phyloP scores from a whole-genome alignment of 768 basidiomycete genomes.

The Calocera viscosa region DNA sequence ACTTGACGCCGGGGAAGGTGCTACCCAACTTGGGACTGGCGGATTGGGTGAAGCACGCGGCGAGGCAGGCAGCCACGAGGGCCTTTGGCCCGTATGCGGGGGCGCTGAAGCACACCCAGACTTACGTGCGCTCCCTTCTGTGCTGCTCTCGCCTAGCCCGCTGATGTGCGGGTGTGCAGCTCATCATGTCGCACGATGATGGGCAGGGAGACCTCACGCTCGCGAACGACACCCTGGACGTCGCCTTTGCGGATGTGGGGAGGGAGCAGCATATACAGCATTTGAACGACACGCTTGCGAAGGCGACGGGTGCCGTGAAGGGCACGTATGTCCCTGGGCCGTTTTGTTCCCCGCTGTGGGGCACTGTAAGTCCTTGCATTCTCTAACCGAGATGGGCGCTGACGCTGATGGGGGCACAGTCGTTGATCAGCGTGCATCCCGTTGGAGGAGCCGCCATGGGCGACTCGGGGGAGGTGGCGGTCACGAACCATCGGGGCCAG shows the following conservation, averaged over 20 bases:
- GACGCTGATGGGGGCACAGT: not conserved
- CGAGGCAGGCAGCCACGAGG: not conserved
- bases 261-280: constrained; percentile 2
- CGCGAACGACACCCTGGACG: not conserved
- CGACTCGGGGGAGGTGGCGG: not conserved
- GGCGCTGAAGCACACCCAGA: constrained; percentile 11
- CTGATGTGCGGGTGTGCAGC: not conserved
- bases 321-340: constrained; percentile 9
- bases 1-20: not conserved
- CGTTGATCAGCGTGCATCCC: constrained; percentile 8
- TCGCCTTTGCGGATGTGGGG: constrained; percentile 4
- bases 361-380: not conserved
- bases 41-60: not conserved
- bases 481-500: constrained; percentile 6
- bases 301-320: not conserved
- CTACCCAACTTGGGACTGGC: not conserved
- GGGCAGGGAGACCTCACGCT: constrained; percentile 6
- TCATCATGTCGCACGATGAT: constrained; percentile 11
- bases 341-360: constrained; percentile 1
- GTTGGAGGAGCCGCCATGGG: constrained; percentile 7
- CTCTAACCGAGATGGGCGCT: not conserved
- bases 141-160: not conserved
- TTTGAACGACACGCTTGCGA: constrained; percentile 11
- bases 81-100: constrained; percentile 7
- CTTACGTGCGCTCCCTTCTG: not conserved